A percentile compares a stretch with the other conserved stretches of the same genome.
Conservation (phyloP, 192 early-diverging fungal species). For the Backusella psychrophila region DNA sequence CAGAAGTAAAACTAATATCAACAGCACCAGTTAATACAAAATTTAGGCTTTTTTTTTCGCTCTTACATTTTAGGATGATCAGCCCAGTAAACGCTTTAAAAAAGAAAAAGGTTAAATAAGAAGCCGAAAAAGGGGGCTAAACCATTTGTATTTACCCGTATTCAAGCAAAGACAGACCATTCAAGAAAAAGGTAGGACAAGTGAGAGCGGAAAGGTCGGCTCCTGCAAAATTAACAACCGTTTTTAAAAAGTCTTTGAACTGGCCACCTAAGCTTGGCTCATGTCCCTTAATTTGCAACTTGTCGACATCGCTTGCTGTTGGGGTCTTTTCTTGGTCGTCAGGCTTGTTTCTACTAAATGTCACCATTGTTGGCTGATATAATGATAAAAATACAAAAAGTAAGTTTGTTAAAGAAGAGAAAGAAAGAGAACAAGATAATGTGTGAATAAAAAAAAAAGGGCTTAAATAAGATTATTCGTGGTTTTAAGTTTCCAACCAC, state of each 20-base stretch:
- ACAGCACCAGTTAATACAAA: not conserved
- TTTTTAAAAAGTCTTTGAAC: slow-evolving; percentile 57
- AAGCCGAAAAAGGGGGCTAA: not conserved
- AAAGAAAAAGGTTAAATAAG: not conserved
- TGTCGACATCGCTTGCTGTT: slow-evolving; percentile 27
- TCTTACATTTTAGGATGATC: slow-evolving; percentile 3
- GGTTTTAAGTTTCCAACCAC: not conserved
- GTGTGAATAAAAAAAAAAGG: not conserved
- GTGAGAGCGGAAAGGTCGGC: slow-evolving; percentile 72
- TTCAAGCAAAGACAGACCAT: slow-evolving; percentile 75
- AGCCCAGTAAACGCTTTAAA: slow-evolving; percentile 3
- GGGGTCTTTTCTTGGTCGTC: slow-evolving; percentile 10
- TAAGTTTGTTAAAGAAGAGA: not conserved
- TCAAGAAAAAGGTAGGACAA: slow-evolving; percentile 76
- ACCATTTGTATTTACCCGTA: slow-evolving; percentile 52
- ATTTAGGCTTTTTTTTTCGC: not conserved
- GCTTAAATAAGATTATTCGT: not conserved
- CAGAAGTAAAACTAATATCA: slow-evolving; percentile 51
- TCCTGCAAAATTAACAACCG: slow-evolving; percentile 73
- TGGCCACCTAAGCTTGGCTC: slow-evolving; percentile 27
- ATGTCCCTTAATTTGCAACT: slow-evolving; percentile 19
- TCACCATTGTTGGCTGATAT: not conserved
- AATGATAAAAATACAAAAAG: not conserved
- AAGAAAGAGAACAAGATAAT: not conserved
- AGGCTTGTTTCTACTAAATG: not conserved